These are phyloP conservation scores for Trichopus zeylanicus DNA, from an alignment of 116 monocot genomes.

Conservation along the genomic window DNA sequence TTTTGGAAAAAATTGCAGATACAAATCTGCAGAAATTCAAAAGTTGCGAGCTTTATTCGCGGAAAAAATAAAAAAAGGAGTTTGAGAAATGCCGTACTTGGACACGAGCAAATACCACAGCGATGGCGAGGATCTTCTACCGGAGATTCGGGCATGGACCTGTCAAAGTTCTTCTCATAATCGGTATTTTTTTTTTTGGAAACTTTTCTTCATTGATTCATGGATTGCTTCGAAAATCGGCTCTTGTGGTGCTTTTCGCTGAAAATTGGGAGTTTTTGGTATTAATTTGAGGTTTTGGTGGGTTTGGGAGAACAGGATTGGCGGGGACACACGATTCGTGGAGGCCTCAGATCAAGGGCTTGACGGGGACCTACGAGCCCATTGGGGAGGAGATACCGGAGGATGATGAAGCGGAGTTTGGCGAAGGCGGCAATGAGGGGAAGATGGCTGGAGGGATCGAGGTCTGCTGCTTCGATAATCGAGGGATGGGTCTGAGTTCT, in stretches of 20 bases:
- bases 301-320: slow-evolving; percentile 72
- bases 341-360: slow-evolving; percentile 88
- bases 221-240: not conserved
- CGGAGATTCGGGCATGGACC: slow-evolving; percentile 51
- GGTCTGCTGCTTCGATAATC: slow-evolving; percentile 95
- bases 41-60: no score
- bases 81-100: slow-evolving; percentile 50
- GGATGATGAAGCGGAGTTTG: slow-evolving; percentile 1
- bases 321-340: slow-evolving; percentile 91
- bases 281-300: slow-evolving; percentile 7
- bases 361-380: slow-evolving; percentile 49
- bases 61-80: no score
- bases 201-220: not conserved
- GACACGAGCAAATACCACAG: slow-evolving; percentile 19
- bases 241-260: not conserved
- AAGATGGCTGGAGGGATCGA: slow-evolving; percentile 49
- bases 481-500: slow-evolving; percentile 81
- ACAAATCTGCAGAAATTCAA: no score
- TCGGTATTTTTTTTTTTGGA: slow-evolving; percentile 24
- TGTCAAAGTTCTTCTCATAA: slow-evolving; percentile 70
- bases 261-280: no score
- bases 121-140: slow-evolving; percentile 47
- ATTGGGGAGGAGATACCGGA: slow-evolving; percentile 21
- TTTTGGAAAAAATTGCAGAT: no score
- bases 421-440: slow-evolving; percentile 8